These are phyloP conservation scores for Oryza coarctata DNA, from an alignment of 176 grass and related monocot genomes.

Conservation along the genomic window DNA sequence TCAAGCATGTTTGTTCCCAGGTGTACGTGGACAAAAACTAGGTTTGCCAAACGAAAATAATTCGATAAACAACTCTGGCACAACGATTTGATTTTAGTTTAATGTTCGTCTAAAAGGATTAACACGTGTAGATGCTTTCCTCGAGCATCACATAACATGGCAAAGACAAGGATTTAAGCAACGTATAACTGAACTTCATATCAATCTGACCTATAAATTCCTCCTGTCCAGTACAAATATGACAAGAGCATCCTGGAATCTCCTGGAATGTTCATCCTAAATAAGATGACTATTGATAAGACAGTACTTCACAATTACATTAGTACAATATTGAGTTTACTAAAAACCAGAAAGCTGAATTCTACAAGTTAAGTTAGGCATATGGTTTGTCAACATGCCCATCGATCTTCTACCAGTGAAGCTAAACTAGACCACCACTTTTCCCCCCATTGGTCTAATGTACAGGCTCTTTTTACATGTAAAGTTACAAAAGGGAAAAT, in stretches of 20 bases:
- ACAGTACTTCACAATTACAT: slow-evolving; percentile 23
- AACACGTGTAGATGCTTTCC: too few species aligned
- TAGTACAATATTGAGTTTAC: slow-evolving; percentile 8
- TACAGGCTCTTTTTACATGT: slow-evolving; percentile 53
- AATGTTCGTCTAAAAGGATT: too few species aligned
- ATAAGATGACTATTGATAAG: slow-evolving; percentile 7
- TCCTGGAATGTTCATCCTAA: not conserved
- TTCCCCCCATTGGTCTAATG: slow-evolving; percentile 43
- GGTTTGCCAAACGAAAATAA: too few species aligned
- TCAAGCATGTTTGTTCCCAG: too few species aligned
- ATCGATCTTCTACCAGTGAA: slow-evolving; percentile 30
- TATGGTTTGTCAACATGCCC: slow-evolving; percentile 4
- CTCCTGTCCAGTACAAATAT: not conserved
- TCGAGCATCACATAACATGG: not conserved
- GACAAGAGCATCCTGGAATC: not conserved
- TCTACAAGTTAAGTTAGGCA: not conserved
- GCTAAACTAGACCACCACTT: slow-evolving; percentile 29
- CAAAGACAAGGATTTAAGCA: not conserved
- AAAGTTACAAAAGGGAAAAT: slow-evolving; percentile 33
- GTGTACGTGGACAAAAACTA: too few species aligned
- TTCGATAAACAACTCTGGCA: too few species aligned
- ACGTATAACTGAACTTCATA: not conserved
- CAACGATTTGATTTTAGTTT: too few species aligned
- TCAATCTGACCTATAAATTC: not conserved
- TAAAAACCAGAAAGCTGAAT: slow-evolving; percentile 10